phyloP scores from a whole-genome alignment of 164 flowering plant genomes.

The Vitis riparia region DNA sequence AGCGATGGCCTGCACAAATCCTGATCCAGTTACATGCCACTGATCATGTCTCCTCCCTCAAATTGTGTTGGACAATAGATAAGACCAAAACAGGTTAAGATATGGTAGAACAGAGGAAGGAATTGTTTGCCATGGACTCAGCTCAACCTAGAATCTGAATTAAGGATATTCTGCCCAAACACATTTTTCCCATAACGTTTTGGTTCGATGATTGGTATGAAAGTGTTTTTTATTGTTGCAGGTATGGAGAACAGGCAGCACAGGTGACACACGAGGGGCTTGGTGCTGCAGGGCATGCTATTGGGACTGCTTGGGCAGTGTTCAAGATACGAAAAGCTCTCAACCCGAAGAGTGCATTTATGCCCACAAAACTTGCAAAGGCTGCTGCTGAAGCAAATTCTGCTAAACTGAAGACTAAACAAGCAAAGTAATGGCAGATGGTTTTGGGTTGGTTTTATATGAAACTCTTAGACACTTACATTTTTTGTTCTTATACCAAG shows the following conservation, averaged over 20 bases:
- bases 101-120: too few relatives aligned
- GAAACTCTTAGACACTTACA: background rate
- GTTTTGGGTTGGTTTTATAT: too few relatives aligned
- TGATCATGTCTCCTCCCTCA: too few relatives aligned
- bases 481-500: background rate
- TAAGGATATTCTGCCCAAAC: too few relatives aligned
- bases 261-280: slow-evolving; percentile 58
- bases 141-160: too few relatives aligned
- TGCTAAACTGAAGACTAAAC: slow-evolving; percentile 31
- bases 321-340: slow-evolving; percentile 81
- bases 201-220: background rate
- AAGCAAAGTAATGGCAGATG: slow-evolving; percentile 11
- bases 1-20: too few relatives aligned
- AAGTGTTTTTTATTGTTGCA: slow-evolving; percentile 4
- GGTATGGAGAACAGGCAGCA: slow-evolving; percentile 35
- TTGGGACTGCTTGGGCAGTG: slow-evolving; percentile 91
- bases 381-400: slow-evolving; percentile 48
- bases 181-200: too few relatives aligned
- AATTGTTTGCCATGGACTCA: too few relatives aligned
- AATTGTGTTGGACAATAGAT: too few relatives aligned
- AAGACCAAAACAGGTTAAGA: too few relatives aligned
- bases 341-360: slow-evolving; percentile 70
- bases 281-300: slow-evolving; percentile 85
- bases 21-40: too few relatives aligned
- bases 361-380: slow-evolving; percentile 44